These are phyloP conservation scores for Diplodia mutila DNA, from an alignment of 2,329 filamentous ascomycete genomes.

Conservation along the genomic window DNA sequence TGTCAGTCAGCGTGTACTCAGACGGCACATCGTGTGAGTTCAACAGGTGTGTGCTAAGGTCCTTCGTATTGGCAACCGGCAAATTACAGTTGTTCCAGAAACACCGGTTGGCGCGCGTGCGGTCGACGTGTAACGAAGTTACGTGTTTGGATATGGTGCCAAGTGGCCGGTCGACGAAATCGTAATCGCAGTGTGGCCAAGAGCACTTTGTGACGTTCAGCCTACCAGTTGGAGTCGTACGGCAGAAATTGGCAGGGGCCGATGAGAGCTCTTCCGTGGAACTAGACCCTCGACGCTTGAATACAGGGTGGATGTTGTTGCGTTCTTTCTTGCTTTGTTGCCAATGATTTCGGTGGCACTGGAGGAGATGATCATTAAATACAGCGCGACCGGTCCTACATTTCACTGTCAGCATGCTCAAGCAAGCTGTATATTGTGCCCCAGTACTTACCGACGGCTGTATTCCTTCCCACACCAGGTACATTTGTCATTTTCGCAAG, in stretches of 20 bases:
- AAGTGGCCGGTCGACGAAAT: background rate
- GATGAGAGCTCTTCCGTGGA: too few relatives aligned
- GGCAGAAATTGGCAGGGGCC: too few relatives aligned
- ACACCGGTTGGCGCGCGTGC: background rate
- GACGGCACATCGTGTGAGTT: background rate
- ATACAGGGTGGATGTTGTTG: too few relatives aligned
- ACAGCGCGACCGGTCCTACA: background rate
- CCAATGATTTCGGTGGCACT: background rate
- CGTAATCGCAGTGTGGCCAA: background rate
- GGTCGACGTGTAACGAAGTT: background rate
- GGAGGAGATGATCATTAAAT: background rate
- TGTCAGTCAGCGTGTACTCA: background rate
- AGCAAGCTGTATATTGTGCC: background rate
- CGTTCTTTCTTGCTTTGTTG: background rate
- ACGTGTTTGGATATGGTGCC: background rate
- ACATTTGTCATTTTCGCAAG: background rate
- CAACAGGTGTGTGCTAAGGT: background rate
- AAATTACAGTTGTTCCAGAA: background rate
- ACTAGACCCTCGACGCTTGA: too few relatives aligned
- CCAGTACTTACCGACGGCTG: background rate
- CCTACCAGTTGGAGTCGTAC: too few relatives aligned
- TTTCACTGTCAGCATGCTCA: background rate
- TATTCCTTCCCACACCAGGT: background rate
- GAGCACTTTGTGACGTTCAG: background rate
- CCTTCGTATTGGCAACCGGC: too few relatives aligned